Evolutionary conservation across 495 filamentous ascomycete genomes (phyloP), one percentile per base, ranked within the genome.

Genomic region (Amniculicola lignicola): DNA sequence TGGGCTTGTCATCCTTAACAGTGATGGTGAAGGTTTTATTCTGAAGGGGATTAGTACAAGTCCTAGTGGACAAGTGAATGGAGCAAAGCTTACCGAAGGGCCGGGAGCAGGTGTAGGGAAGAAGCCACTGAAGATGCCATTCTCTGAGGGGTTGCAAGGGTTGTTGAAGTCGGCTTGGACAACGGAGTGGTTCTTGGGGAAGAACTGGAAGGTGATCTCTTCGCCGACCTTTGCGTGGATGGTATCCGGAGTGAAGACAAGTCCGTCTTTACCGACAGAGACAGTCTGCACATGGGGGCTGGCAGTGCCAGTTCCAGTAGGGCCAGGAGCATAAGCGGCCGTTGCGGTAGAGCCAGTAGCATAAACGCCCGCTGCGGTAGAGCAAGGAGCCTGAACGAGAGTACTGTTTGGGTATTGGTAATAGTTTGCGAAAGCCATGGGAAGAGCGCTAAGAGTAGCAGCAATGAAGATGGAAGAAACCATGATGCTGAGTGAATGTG

Each of bases 181-280:
- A 22, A 85, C 81, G 3, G 79, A 80, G 62, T 86, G 84, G 52
- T 83, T 84, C 57, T 75, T 68, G 1, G 81, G 75, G 54, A 79
- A 84, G 70, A 84, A 87, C 48, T 77, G 67, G 59, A 83, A 87
- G 11, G 77, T 73, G 46, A 87, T 67, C 0, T 74, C 68, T 42
- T 83, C 80, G 22, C 81, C 81, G 3, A 73, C 61, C 4, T 71
- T 67, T 2, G 80, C 81, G 2, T 69, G 70, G 53, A 82, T 64
- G 44, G 69, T 76, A 40, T 77, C 67, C 2, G 82, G 82, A 4
- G 72, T 70, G 64, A 79, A 85, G 25, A 63, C 64, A 23, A 78
- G 66, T 3, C 76, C 79, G 38, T 66, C 59, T 0, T 70, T 61
- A 35, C 81, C 82, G 27, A 80, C 82, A 24, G 72, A 57, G 44